Evolutionary conservation across 164 flowering plant genomes (phyloP).

Genomic region (Dillenia turbinata): DNA sequence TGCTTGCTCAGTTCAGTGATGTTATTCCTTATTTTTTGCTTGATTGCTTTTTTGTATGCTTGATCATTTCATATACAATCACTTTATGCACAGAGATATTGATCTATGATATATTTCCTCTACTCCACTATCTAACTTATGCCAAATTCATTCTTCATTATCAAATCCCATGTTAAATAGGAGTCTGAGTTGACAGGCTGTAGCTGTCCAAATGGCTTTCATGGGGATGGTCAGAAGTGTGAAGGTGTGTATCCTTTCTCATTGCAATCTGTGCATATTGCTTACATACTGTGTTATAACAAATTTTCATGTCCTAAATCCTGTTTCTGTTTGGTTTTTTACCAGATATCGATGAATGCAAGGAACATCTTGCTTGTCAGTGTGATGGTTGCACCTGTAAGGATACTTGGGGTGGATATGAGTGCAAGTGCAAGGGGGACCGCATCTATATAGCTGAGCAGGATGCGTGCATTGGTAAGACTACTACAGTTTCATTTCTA

Average conservation of each 20-base stretch:
- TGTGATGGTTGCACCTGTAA: conserved; percentile 85
- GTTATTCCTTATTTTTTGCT: conserved; percentile 8
- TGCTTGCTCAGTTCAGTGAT: conserved; percentile 80
- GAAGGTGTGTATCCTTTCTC: conserved; percentile 44
- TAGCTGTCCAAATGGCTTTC: conserved; percentile 73
- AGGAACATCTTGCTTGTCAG: conserved; percentile 61
- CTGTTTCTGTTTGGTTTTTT: conserved; percentile 2
- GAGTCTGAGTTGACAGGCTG: conserved; percentile 59
- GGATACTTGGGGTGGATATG: conserved; percentile 83
- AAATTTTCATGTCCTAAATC: neutral
- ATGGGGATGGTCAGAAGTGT: conserved; percentile 75
- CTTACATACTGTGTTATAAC: neutral
- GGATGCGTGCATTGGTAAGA: conserved; percentile 87
- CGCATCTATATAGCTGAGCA: conserved; percentile 72
- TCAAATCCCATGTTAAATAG: conserved; percentile 25
- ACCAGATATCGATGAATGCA: conserved; percentile 84
- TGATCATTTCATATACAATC: no score
- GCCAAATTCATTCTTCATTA: neutral
- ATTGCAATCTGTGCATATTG: neutral
- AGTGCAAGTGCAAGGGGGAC: conserved; percentile 70
- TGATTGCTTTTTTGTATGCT: no score
- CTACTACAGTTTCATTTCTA: neutral
- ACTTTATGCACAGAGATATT: no score
- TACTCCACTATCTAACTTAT: no score
- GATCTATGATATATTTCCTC: no score